Conservation (phyloP, 208 protist species). For the Vickermania ingenoplastis region DNA sequence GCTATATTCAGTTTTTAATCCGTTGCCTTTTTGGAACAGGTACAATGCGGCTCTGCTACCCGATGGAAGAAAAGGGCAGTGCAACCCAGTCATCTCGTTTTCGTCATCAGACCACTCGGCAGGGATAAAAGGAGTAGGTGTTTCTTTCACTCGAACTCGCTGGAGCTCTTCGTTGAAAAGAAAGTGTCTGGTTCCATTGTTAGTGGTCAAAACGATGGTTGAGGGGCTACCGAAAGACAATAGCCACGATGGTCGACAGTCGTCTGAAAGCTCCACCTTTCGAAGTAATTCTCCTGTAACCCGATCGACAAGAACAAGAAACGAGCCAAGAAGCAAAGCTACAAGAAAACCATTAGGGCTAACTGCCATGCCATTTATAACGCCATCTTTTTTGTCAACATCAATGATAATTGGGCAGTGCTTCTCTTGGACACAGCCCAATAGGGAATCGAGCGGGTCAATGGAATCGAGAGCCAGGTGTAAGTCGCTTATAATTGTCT, state of each 20-base stretch:
- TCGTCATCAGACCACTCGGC: not conserved
- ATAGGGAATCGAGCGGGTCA: constrained; percentile 38
- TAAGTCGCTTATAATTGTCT: constrained; percentile 44
- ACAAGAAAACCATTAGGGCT: not conserved
- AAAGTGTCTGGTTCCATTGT: not conserved
- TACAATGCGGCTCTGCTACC: not conserved
- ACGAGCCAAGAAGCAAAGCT: not conserved
- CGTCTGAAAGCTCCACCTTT: not conserved
- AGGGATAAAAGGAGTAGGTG: not conserved
- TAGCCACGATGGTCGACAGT: not conserved
- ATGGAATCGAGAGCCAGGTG: constrained; percentile 18
- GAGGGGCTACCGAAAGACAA: not conserved
- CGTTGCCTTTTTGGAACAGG: not conserved
- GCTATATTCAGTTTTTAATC: not conserved
- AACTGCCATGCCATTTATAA: not conserved
- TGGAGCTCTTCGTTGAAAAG: not conserved
- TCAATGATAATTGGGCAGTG: constrained; percentile 29
- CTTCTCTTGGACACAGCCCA: constrained; percentile 59
- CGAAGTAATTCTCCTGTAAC: not conserved
- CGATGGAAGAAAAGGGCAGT: not conserved
- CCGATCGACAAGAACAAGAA: not conserved
- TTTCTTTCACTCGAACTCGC: not conserved
- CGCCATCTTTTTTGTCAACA: constrained; percentile 28
- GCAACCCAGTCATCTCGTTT: not conserved
- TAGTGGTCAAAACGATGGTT: not conserved